A percentile compares a stretch with the other conserved stretches of the same genome.
phyloP scores from a whole-genome alignment of 1,284 basidiomycete species.

The Lignosus rhinocerotis region DNA sequence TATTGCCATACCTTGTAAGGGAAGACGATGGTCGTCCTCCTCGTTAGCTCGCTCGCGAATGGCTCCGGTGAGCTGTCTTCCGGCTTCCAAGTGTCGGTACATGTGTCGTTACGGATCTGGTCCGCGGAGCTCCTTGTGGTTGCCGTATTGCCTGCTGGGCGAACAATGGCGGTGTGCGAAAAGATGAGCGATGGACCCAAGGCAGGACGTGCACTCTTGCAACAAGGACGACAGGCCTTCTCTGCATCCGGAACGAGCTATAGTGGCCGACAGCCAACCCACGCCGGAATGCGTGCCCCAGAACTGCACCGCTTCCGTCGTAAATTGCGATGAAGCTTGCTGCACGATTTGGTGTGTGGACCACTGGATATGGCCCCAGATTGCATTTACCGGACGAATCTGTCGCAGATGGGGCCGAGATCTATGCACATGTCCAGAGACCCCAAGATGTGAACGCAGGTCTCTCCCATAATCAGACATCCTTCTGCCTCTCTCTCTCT shows the following conservation, averaged over 20 bases:
- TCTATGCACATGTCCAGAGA: background rate
- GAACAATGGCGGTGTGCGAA: background rate
- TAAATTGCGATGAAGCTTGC: background rate
- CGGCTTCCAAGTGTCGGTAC: slow-evolving; percentile 6
- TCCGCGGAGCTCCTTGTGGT: slow-evolving; percentile 1
- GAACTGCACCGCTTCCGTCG: background rate
- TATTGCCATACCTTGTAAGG: background rate
- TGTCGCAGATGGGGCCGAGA: slow-evolving; percentile 2
- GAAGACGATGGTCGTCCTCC: background rate
- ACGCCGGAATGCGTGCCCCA: background rate
- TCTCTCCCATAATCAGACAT: background rate
- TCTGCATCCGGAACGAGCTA: background rate
- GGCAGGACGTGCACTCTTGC: background rate
- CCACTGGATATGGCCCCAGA: background rate
- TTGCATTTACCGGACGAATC: slow-evolving; percentile 2
- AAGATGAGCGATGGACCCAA: background rate
- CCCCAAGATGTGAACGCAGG: background rate
- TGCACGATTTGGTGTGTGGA: background rate
- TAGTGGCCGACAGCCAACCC: background rate
- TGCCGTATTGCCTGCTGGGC: background rate
- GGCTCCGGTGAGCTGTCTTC: background rate
- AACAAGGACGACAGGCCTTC: background rate
- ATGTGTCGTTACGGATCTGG: background rate
- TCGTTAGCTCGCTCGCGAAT: background rate
- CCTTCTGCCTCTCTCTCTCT: background rate